Evolutionary conservation across 495 filamentous ascomycete species (phyloP).

Genomic region (Trichoderma parareesei): DNA sequence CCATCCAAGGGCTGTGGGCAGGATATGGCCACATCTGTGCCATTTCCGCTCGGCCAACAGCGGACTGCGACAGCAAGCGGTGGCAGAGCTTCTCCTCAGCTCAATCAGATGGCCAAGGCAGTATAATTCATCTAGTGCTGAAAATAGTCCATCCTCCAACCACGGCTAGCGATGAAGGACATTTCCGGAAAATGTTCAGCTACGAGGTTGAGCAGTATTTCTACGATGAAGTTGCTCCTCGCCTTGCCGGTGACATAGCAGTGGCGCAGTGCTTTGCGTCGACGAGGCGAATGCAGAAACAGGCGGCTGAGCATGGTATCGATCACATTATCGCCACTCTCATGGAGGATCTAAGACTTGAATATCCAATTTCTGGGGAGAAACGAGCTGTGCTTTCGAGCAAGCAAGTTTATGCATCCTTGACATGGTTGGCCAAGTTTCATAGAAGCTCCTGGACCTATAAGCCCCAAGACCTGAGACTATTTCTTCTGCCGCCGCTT

Average conservation of each 20-base stretch:
- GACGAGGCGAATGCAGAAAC: slow-evolving; percentile 12
- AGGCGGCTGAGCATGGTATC: slow-evolving; percentile 20
- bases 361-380: slow-evolving; percentile 21
- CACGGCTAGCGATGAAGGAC: slow-evolving; percentile 27
- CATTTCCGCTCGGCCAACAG: slow-evolving; percentile 22
- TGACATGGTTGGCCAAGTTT: slow-evolving; percentile 35
- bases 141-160: slow-evolving; percentile 31
- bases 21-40: slow-evolving; percentile 38
- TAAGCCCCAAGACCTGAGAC: slow-evolving; percentile 12
- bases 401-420: slow-evolving; percentile 22
- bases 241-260: slow-evolving; percentile 21
- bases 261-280: slow-evolving; percentile 25
- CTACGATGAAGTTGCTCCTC: slow-evolving; percentile 28
- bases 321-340: slow-evolving; percentile 26
- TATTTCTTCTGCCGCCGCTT: slow-evolving; percentile 27
- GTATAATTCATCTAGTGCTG: slow-evolving; percentile 20
- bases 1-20: slow-evolving; percentile 34
- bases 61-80: slow-evolving; percentile 12
- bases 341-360: slow-evolving; percentile 20
- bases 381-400: slow-evolving; percentile 20
- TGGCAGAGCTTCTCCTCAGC: slow-evolving; percentile 11
- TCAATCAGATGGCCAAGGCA: background rate
- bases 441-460: slow-evolving; percentile 29
- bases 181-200: slow-evolving; percentile 39
- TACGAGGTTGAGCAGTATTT: slow-evolving; percentile 42